Base-by-base conservation (phyloP, 176 grass and related monocot genomes). In the Triticum dicoccoides region DNA sequence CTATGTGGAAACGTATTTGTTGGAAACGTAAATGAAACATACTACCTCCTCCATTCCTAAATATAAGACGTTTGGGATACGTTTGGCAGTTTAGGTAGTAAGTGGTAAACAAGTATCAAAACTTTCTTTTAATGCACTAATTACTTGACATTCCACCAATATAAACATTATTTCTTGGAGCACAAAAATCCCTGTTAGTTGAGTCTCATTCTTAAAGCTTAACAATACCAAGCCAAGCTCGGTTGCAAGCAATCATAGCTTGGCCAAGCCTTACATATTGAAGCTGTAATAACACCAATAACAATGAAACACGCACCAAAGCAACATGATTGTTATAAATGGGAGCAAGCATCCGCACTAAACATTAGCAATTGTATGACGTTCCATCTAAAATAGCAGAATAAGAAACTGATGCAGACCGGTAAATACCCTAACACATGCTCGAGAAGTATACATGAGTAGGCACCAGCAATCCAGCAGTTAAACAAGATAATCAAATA, bases 221-320 rank as follows among this genome's bases (percentile, higher is more conserved):
- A 80, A 54, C 3, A 24, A 67, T 54, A 58, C 58, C 17, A 68
- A 58, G 25, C 23, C 5, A 5, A 38, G 54, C 18, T 58, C 18
- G 18, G 54, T 58, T 58, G 6, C 54, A 58, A 58, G 54, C 54
- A 58, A 58, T 21, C 18, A 58, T 58, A 58, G 20, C 7, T 58
- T 58, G 8, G 6, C 18, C 8, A 18, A 47, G 9, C 68, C 66
- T 25, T 54, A 18, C 49, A 47, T 12, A 24, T 21, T 32, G 8
- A 21, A 80, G 14, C 12, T 29, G 78, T 44, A 80, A 80, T 80
- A 80, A 80, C 37, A 80, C 13, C 9, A 39, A 61, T 62, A 39
- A 23, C 54, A 8, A 80, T 44, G 23, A 44, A 42, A 65, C 59
- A 80, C 14, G 23, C 44, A 29, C 61, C 78, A 65, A 41, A 39